Percentiles rank a stretch among this genome's conserved stretches.
These are phyloP conservation scores for Gaertneriomyces semiglobifer DNA, from an alignment of 192 early-diverging fungal species.

Conservation along the genomic window DNA sequence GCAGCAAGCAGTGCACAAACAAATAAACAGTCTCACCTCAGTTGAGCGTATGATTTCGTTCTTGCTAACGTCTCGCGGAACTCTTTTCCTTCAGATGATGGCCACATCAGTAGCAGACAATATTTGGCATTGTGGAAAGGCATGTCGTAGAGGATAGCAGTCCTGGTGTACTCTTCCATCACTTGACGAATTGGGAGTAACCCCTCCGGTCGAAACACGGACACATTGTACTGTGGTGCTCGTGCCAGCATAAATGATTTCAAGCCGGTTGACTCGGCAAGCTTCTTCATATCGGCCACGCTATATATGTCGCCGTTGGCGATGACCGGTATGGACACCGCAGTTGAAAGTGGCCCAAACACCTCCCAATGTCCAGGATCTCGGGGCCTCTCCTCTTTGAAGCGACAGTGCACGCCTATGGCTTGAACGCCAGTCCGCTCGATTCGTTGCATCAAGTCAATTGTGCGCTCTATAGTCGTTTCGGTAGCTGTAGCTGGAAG, in stretches of 20 bases:
- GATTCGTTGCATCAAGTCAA: constrained; percentile 76
- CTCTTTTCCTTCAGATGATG: constrained; percentile 11
- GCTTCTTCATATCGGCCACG: constrained; percentile 57
- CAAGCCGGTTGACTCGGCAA: constrained; percentile 46
- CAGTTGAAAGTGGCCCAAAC: constrained; percentile 68
- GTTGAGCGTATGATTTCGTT: constrained; percentile 24
- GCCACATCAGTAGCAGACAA: constrained; percentile 78
- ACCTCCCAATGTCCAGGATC: constrained; percentile 82
- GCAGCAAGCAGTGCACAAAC: neutral
- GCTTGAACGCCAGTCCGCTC: constrained; percentile 82
- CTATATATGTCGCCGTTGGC: constrained; percentile 88
- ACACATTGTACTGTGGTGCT: constrained; percentile 80
- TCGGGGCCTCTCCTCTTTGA: constrained; percentile 65
- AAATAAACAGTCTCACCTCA: constrained; percentile 16
- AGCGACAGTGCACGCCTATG: constrained; percentile 78
- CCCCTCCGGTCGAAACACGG: constrained; percentile 66
- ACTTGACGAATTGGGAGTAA: constrained; percentile 48
- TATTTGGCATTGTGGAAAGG: constrained; percentile 87
- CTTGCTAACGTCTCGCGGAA: constrained; percentile 19
- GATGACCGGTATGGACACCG: constrained; percentile 67
- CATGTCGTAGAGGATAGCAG: constrained; percentile 68
- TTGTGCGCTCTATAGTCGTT: constrained; percentile 69
- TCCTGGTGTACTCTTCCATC: constrained; percentile 64
- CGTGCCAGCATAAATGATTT: constrained; percentile 89
- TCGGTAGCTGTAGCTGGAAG: constrained; percentile 9